Base-by-base conservation (phyloP, 805 yeast genomes). In the Candida silvicultrix region DNA sequence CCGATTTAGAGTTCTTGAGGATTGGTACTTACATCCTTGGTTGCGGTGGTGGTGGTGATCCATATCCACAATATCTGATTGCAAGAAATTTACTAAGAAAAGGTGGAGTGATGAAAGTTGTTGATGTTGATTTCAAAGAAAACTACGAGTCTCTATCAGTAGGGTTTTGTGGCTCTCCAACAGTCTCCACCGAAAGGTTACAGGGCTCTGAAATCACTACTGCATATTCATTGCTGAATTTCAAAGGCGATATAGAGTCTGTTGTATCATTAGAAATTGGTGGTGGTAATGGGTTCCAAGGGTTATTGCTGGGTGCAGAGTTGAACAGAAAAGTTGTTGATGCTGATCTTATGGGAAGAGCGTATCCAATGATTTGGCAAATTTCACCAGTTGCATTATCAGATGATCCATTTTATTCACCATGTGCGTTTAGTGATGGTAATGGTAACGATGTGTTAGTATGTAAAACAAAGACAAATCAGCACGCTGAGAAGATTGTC, bases 31-130 rank as follows among this genome's bases (percentile, higher is more conserved):
- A 71, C 49, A 69, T 71, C 45, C 58, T 72, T 6, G 77, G 77
- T 8, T 66, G 71, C 54, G 77, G 75, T 14, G 77, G 77, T 8
- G 77, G 77, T 21, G 76, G 77, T 19, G 61, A 62, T 36, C 75
- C 77, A 14, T 68, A 71, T 50, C 56, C 71, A 4, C 54, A 51
- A 15, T 67, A 50, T 44, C 53, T 72, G 40, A 67, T 63, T 36
- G 48, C 59, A 2, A 55, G 66, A 41, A 60, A 66, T 38, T 46
- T 57, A 46, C 41, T 71, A n/a, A 46, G 67, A 38, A 42, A 50
- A 2, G 75, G 75, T 15, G 65, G 56, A 29, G 44, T 46, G 0
- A 56, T 69, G 18, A 58, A 44, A 41, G 70, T 72, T 15, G 58
- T 71, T 31, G 67, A 66, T 52, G 45, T 64, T 31, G 72, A 64